Conservation (phyloP, 176 grass and related monocot genomes). For the Carex parvula region DNA sequence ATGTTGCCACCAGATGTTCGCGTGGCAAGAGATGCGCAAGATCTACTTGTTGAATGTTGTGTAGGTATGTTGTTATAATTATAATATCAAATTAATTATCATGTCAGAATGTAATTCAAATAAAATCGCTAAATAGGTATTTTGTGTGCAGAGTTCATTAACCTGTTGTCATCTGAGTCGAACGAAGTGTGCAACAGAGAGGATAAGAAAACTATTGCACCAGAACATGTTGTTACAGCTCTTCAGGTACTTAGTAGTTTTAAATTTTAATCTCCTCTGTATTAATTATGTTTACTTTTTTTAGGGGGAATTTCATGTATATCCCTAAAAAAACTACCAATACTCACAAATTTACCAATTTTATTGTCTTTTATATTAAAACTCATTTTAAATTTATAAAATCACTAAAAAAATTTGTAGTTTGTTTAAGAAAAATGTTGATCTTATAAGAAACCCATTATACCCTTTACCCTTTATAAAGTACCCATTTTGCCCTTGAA, state of each 20-base stretch:
- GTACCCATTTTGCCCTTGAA: too few relatives aligned
- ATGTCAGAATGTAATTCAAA: not conserved
- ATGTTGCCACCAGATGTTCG: constrained; percentile 98
- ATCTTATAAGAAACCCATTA: too few relatives aligned
- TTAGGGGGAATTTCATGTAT: too few relatives aligned
- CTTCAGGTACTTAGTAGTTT: constrained; percentile 44
- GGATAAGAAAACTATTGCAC: constrained; percentile 97
- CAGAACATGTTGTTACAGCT: constrained; percentile 98
- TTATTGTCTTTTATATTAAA: too few relatives aligned
- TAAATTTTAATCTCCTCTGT: not conserved
- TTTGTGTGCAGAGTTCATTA: constrained; percentile 89
- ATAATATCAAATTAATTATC: not conserved
- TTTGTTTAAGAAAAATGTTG: too few relatives aligned
- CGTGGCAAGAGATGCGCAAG: constrained; percentile 90
- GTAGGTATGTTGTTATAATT: constrained; percentile 52
- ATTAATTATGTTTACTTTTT: not conserved
- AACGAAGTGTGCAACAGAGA: constrained; percentile 92
- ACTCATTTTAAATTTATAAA: too few relatives aligned
- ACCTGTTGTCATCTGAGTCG: constrained; percentile 93
- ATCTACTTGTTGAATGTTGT: constrained; percentile 99
- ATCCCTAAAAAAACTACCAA: too few relatives aligned
- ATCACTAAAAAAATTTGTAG: too few relatives aligned
- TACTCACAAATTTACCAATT: too few relatives aligned
- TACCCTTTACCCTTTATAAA: too few relatives aligned
- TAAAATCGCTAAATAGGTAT: not conserved